These are phyloP conservation scores for Bacidia gigantensis DNA, from an alignment of 495 filamentous ascomycete species.

Conservation along the genomic window DNA sequence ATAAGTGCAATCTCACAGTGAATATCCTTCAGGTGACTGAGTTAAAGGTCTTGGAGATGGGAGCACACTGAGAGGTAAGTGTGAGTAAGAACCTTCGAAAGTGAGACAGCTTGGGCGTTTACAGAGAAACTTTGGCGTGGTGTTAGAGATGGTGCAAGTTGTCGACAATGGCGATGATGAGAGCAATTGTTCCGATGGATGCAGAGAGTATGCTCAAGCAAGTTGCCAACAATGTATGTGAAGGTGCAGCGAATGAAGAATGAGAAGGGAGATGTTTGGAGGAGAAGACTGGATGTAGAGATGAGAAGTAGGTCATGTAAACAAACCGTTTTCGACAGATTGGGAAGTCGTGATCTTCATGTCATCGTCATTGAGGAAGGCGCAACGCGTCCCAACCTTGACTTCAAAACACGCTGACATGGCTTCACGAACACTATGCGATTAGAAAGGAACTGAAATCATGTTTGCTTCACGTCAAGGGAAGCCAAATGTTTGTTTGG, in stretches of 20 bases:
- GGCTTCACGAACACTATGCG: not conserved
- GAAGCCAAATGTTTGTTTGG: too few species aligned
- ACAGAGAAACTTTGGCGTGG: conserved; percentile 7
- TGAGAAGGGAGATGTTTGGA: conserved; percentile 21
- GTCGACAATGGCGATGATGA: conserved; percentile 19
- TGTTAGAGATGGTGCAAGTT: conserved; percentile 12
- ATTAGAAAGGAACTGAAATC: not conserved
- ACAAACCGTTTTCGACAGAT: conserved; percentile 13
- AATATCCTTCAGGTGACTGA: conserved; percentile 5
- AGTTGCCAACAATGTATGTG: conserved; percentile 38
- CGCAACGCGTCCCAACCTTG: not conserved
- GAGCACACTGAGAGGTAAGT: conserved; percentile 8
- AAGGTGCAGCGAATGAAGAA: conserved; percentile 25
- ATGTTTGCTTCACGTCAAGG: not conserved
- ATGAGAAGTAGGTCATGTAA: conserved; percentile 23
- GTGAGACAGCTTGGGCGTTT: conserved; percentile 1
- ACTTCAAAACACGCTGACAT: not conserved
- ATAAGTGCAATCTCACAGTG: conserved; percentile 3
- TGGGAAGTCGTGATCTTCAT: conserved; percentile 16
- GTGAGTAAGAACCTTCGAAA: not conserved
- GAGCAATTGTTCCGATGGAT: conserved; percentile 36
- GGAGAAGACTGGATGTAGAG: conserved; percentile 27
- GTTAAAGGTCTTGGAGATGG: conserved; percentile 10
- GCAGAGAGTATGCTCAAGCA: conserved; percentile 31
- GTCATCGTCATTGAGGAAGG: conserved; percentile 11